Evolutionary conservation across 768 basidiomycete genomes (phyloP), one percentile per base, ranked within the genome.

Genomic region (Pleurotus eryngii): DNA sequence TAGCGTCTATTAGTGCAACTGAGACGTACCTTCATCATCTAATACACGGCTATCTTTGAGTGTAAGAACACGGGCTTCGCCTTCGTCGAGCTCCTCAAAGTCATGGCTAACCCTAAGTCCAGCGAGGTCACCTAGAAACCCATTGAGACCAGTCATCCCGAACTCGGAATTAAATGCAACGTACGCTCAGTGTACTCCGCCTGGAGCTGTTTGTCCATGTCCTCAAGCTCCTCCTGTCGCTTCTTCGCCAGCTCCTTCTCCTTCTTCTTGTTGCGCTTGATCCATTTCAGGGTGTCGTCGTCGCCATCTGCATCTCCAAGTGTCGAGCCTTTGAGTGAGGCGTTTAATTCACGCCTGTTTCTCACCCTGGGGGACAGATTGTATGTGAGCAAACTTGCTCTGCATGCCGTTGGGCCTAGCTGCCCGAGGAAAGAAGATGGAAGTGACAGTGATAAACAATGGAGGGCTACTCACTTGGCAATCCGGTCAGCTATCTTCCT

Each of bases 51-150:
- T 90, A 68, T 98, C 96, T 83, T 97, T 97, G 68, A 98, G 77
- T 3, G 97, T 99, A 64, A 99, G 87, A 78, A 99, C 93, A 63
- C 87, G 87, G 63, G 92, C 92, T 73, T 97, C 89, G 64, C 96
- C 95, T 73, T 96, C 95, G 60, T 87, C 90, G 73, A 99, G 80
- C 63, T 82, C 90, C 58, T 95, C 89, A 62, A 95, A 87, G 79
- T 91, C 94, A 75, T 98, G 97, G 77, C 82, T 87, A 71, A 98
- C 97, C 81, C 97, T 98, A 61, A 99, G 76, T 46, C 97, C 97
- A 60, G 81, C 84, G 63, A 98, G 83, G 75, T 97, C 94, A 76
- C 86, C 92, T 95, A 65, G 5, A 49, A 50, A 30, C 14, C 20
- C 40, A 50, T 53, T 7, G 48, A 14, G 59, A n/a, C 27, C 56